Base-by-base conservation (phyloP, 345 rosid genomes). In the Linum trigynum region DNA sequence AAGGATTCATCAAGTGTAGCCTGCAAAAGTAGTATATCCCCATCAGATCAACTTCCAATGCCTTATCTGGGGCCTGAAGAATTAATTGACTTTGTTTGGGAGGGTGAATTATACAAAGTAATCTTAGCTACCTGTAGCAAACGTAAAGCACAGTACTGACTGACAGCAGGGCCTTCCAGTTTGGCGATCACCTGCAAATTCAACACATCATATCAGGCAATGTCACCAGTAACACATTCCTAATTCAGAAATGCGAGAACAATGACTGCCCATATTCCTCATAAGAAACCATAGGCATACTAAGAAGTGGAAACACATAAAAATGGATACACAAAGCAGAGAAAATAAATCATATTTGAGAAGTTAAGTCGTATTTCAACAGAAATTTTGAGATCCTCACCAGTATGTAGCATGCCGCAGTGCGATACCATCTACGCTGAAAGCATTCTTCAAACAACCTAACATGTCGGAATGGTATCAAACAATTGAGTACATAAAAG, bases 401-500 rank as follows among this genome's bases (percentile, higher is more conserved):
- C 76, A 94, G 96, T 72, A 94, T 90, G 79, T 90, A 90, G 83
- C 99, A 90, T 41, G 99, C 99, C 59, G 97, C 97, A 41, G 99
- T 94, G 37, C 97, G 96, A 57, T 88, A 94, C 99, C 99, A 94
- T 78, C 99, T 88, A 61, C 88, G 73, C 71, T 90, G 99, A 87
- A 94, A 90, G 80, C 99, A 90, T 40, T 94, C 99, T 78, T 94
- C 99, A 69, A 88, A 94, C 77, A 94, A 78, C 88, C 99, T 94
- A 55, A 53, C 68, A 48, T 60, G 38, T 41, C 43, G 64, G 74
- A 68, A 68, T 38, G 41, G 72, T 53, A 65, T 66, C 23, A 68
- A 59, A 62, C 55, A n/a, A 48, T 6, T 48, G 53, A 48, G 14
- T 48, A 48, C 12, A 48, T 48, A 9, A 48, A 1, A 48, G 3